Evolutionary conservation across 2,329 filamentous ascomycete genomes (phyloP), one percentile per base, ranked within the genome.

Genomic region (Xylaria sp.): DNA sequence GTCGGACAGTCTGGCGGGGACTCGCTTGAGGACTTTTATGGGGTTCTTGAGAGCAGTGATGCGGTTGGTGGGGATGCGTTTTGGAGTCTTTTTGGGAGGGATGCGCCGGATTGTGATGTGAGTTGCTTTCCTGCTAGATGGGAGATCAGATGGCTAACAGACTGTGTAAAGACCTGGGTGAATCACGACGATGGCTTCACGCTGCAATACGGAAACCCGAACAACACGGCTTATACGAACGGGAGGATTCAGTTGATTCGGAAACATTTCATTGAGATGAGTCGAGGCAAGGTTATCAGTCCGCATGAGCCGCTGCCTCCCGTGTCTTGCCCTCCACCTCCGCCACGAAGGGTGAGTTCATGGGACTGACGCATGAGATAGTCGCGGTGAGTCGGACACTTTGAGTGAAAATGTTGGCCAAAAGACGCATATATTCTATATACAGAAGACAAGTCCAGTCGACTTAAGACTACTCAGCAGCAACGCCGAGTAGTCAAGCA

Each of bases 81-180:
- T 66, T 79, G 77, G 78, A 78, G 76, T 61, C 65, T 79, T 37
- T 80, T 80, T 59, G 75, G 74, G 30, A 76, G 75, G 55, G 74
- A 79, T 58, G 71, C 75, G 9, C 76, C 76, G 0, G 71, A 79
- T 65, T 80, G 78, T 63, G 65, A 66, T 55, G 76, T 76, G 64
- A 68, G 72, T 67, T 11, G n/a, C 37, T 16, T 47, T 4, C 11
- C 11, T 48, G 8, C 4, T 4, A 37, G 19, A 49, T 46, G 5
- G 5, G 34, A 9, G 10, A 7, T 3, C 37, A 1, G 7, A 23
- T 11, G 34, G n/a, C 51, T 64, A 2, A 62, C n/a, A n/a, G 18
- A 6, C 13, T 9, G 30, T 42, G 44, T 37, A n/a, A 44, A 77
- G 74, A 72, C 67, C 7, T 79, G 74, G 64, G 77, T 79, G 7